These are phyloP conservation scores for Fusarium sp. DNA, from an alignment of 2,329 filamentous ascomycete genomes.

Conservation along the genomic window DNA sequence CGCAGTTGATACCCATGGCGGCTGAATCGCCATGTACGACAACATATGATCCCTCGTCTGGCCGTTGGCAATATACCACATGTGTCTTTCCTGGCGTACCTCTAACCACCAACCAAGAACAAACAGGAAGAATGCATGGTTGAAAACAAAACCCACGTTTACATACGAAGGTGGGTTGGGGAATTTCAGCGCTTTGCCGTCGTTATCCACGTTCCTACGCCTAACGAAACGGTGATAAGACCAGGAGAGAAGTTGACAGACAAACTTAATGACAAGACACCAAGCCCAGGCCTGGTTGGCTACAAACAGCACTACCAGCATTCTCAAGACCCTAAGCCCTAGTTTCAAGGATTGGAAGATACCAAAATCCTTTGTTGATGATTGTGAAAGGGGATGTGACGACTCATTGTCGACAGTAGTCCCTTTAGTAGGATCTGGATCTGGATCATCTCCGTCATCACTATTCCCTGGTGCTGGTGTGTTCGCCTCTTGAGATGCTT, in stretches of 20 bases:
- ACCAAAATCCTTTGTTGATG: background rate
- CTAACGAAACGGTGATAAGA: background rate
- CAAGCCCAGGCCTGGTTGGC: background rate
- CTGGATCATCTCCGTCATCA: background rate
- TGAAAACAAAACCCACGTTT: background rate
- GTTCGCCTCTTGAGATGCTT: background rate
- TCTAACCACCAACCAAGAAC: slow-evolving; percentile 32
- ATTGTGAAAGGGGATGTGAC: background rate
- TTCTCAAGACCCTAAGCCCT: background rate
- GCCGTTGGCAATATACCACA: slow-evolving; percentile 47
- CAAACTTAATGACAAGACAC: background rate
- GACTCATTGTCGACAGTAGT: background rate
- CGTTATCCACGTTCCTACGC: background rate
- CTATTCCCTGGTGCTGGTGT: background rate
- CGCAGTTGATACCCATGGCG: background rate
- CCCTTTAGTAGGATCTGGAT: background rate
- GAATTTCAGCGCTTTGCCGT: background rate
- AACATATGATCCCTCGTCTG: slow-evolving; percentile 45
- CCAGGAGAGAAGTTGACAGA: background rate
- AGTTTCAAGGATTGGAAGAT: background rate
- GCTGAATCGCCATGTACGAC: background rate
- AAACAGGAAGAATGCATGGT: slow-evolving; percentile 14
- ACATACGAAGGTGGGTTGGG: background rate
- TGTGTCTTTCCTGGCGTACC: slow-evolving; percentile 32
- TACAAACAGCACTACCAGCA: background rate